A percentile compares a stretch with the other conserved stretches of the same genome.
These are phyloP conservation scores for Dactylellina haptotyla DNA, from an alignment of 2,329 filamentous ascomycete genomes.

Conservation along the genomic window DNA sequence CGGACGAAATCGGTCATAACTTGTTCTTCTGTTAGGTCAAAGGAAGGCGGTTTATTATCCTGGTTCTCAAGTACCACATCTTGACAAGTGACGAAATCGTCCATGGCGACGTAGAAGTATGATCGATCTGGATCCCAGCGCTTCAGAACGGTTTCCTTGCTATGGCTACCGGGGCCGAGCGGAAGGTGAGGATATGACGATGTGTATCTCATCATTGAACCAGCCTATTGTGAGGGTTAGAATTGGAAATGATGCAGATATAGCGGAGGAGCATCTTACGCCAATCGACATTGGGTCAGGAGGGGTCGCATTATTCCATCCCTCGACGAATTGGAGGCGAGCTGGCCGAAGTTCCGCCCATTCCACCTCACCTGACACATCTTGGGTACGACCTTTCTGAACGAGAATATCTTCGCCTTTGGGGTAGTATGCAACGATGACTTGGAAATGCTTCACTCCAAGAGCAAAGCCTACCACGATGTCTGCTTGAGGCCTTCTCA, in stretches of 20 bases:
- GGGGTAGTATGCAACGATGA: constrained; percentile 32
- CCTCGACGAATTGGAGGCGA: constrained; percentile 4
- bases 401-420: constrained; percentile 34
- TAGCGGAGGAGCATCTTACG: constrained; percentile 19
- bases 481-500: constrained; percentile 41
- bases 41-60: constrained; percentile 20
- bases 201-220: constrained; percentile 17
- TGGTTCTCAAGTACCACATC: background rate
- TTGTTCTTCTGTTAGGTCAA: constrained; percentile 28
- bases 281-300: no score
- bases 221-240: background rate
- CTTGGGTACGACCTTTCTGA: background rate
- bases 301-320: constrained; percentile 5
- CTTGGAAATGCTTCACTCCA: constrained; percentile 4
- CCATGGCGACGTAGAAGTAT: constrained; percentile 17
- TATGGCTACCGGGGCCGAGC: constrained; percentile 7
- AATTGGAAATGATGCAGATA: no score
- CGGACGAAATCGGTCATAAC: constrained; percentile 39
- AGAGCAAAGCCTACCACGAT: constrained; percentile 34
- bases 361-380: background rate
- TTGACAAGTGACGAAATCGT: constrained; percentile 22
- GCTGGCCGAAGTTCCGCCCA: constrained; percentile 12
- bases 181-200: constrained; percentile 23
- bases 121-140: constrained; percentile 20
- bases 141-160: background rate